Base-by-base conservation (phyloP, 2,329 filamentous ascomycete genomes). In the Aspergillus sp. region DNA sequence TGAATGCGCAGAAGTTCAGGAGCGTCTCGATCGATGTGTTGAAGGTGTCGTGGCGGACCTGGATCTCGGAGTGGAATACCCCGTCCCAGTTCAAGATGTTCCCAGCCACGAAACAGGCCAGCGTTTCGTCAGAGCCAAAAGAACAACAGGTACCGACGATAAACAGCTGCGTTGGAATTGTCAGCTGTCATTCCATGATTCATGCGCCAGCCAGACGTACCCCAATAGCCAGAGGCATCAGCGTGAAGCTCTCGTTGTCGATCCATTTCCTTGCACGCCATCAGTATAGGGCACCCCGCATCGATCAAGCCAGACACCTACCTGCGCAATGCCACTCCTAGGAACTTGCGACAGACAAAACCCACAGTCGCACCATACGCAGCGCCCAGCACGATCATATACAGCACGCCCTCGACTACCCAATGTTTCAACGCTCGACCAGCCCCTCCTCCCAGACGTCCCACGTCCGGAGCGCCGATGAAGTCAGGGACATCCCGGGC, bases 11-110 rank as follows among this genome's bases (percentile, higher is more conserved):
- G 58, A 83, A 82, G 62, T 85, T 85, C 46, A 85, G 72, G 0
- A 85, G 63, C 0, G 82, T 77, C 47, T 85, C 82, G 11, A 85
- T 73, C 35, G 76, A 78, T 2, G 76, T 74, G 62, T 85, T 85
- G 58, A 85, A 82, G 44, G 84, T 81, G 52, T 85, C 83, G 59
- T 84, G 82, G 8, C 82, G 76, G 8, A 74, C 68, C 51, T 82
- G 73, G 0, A 79, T 75, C 63, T 85, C 82, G 4, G 72, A 72
- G 2, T 84, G 77, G 58, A 80, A 85, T n/a, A 76, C 62, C 3
- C 83, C 82, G 50, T 85, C 79, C 83, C 83, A 86, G 65, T 85
- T 86, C 43, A 86, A 68, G 11, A 76, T 76, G 59, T 76, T 80
- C 6, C 83, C 83, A 0, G 83, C 82, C 2, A 81, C 74, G 52